These are phyloP conservation scores for Dactylellina sp. DNA, from an alignment of 2,329 filamentous ascomycete species.

Conservation along the genomic window DNA sequence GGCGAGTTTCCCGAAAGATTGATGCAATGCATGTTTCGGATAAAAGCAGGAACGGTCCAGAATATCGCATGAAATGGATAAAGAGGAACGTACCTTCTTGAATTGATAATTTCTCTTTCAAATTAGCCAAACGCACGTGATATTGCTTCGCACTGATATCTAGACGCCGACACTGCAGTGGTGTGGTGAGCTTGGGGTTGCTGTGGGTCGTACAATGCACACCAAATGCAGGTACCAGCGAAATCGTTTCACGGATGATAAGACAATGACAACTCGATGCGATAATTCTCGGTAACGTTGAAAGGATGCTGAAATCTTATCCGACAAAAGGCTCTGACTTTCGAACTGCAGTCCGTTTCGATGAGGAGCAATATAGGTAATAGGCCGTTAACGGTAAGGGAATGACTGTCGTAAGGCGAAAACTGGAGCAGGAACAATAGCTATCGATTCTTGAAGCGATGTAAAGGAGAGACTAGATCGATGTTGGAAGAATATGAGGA, in stretches of 20 bases:
- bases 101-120: slow-evolving; percentile 33
- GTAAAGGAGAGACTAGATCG: slow-evolving; percentile 57
- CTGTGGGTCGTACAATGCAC: slow-evolving; percentile 40
- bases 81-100: slow-evolving; percentile 40
- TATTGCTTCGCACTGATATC: slow-evolving; percentile 43
- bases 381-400: slow-evolving; percentile 49
- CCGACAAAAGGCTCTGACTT: slow-evolving; percentile 30
- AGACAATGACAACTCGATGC: slow-evolving; percentile 33
- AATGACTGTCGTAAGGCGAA: slow-evolving; percentile 54
- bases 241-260: slow-evolving; percentile 50
- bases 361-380: slow-evolving; percentile 21
- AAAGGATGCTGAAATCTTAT: slow-evolving; percentile 41
- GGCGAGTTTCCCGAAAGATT: slow-evolving; percentile 12
- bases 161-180: slow-evolving; percentile 38
- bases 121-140: slow-evolving; percentile 49
- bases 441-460: slow-evolving; percentile 51
- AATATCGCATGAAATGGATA: slow-evolving; percentile 26
- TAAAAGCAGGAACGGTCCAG: slow-evolving; percentile 25
- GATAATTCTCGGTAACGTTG: slow-evolving; percentile 39
- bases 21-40: slow-evolving; percentile 46
- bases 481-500: slow-evolving; percentile 55
- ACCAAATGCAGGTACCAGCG: slow-evolving; percentile 49
- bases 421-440: slow-evolving; percentile 39
- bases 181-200: slow-evolving; percentile 33
- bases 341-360: slow-evolving; percentile 30